Evolutionary conservation across 257 asterid species (phyloP), one percentile per base, ranked within the genome.

Genomic region (Ehretia macrophylla): DNA sequence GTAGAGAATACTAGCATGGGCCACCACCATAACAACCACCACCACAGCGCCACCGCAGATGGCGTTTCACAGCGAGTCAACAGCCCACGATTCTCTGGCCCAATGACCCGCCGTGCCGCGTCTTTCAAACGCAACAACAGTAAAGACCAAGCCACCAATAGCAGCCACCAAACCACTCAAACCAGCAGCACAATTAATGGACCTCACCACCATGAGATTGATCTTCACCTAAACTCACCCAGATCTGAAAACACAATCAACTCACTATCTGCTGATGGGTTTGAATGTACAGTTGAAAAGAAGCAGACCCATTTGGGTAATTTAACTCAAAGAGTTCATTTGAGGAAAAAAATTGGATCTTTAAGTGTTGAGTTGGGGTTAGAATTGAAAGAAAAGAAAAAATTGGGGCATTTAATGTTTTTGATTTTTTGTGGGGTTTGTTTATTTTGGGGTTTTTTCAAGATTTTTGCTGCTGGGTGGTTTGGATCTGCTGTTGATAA

Each of bases 381-480:
- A 78, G 91, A 77, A 75, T 59, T 81, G 57, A 88, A 81, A 64
- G 97, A 68, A 60, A 86, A 67, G 89, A 84, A 72, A 32, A 86
- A 78, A 65, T 45, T 81, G 73, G 92, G 96, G 59, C 95, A 86
- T 14, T 89, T 84, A 83, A 80, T 89, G 96, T 92, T 92, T 69
- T 66, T 83, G 22, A 64, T 77, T 70, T 86, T 92, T 71, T 84
- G 95, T 70, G 97, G 97, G 57, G 56, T 73, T 66, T 88, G 94
- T 70, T 77, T 92, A 64, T 88, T 92, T 77, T 19, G 77, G 63
- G 97, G 96, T 39, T 76, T 86, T 68, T 67, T 86, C 56, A 93
- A 85, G 94, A 81, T 93, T 78, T 89, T 85, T 75, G 97, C 88
- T 48, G 78, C 75, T 70, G 96, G 97, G 0, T 93, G 99, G 97